Conservation (phyloP, 805 yeast species). For the Pichia ethanolica region DNA sequence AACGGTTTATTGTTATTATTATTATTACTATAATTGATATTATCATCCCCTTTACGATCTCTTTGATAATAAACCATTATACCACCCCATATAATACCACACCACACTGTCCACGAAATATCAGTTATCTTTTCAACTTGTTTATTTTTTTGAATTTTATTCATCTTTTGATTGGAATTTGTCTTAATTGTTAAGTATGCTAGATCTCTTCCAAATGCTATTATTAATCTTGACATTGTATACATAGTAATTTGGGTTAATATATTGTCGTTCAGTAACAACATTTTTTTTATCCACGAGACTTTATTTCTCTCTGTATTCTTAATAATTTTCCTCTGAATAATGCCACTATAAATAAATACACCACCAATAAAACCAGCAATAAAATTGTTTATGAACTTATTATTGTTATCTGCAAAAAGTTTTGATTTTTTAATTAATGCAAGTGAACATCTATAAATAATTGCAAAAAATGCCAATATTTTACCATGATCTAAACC, state of each 20-base stretch:
- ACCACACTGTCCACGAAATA: slow-evolving; percentile 49
- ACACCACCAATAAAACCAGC: slow-evolving; percentile 27
- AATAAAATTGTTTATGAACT: slow-evolving; percentile 12
- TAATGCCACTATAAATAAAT: slow-evolving; percentile 24
- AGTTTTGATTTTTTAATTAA: background rate
- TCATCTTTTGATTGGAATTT: background rate
- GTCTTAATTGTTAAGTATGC: slow-evolving; percentile 14
- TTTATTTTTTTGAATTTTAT: too few species aligned
- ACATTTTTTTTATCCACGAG: background rate
- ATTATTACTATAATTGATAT: slow-evolving; percentile 14
- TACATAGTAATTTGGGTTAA: slow-evolving; percentile 72
- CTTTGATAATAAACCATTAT: slow-evolving; percentile 64
- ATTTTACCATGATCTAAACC: slow-evolving; percentile 28
- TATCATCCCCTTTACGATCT: slow-evolving; percentile 42
- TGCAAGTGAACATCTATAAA: slow-evolving; percentile 15
- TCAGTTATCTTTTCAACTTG: slow-evolving; percentile 9
- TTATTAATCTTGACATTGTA: slow-evolving; percentile 58
- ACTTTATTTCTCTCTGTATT: background rate
- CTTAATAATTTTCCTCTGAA: background rate
- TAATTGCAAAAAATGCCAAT: slow-evolving; percentile 24
- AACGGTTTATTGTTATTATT: slow-evolving; percentile 18
- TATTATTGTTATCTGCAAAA: background rate
- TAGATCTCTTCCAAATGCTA: slow-evolving; percentile 52
- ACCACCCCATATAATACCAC: slow-evolving; percentile 63
- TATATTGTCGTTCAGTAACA: slow-evolving; percentile 28